Base-by-base conservation (phyloP, 2,329 filamentous ascomycete species). In the Penicillium brevicompactum region DNA sequence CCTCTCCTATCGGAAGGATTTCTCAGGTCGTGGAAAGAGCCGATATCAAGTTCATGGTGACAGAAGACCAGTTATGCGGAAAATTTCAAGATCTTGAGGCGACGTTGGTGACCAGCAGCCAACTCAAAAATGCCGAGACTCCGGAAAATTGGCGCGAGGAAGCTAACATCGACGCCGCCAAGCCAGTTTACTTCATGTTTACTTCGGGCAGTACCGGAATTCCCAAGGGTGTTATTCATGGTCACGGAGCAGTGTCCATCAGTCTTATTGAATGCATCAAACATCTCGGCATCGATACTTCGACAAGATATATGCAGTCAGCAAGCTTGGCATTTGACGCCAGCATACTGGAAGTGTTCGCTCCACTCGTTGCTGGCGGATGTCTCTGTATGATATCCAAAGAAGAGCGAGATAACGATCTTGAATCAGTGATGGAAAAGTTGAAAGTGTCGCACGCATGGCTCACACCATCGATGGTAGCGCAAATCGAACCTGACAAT, bases 301-400 rank as follows among this genome's bases (percentile, higher is more conserved):
- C 34, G 5, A 52, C 49, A 7, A 22, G 32, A 8, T 52, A 40
- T 21, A 41, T 84, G 71, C 78, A 81, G 51, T 73, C 79, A 43
- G 80, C 78, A 0, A 78, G 77, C 5, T 79, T 77, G 63, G 76
- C 76, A 32, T 76, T 79, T 50, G 79, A 83, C 59, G 71, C 78
- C 18, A 73, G 76, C 40, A 67, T 83, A 32, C 65, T 74, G 3
- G 81, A 83, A 61, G 74, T 81, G 1, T 76, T 83, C 53, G 77
- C 75, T 0, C 78, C 82, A 0, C 70, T 84, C 4, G 68, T 77
- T 1, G 66, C 77, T 32, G 83, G 83, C 6, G 82, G 79, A 0
- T 83, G 79, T 34, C 74, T 85, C 8, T 84, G 82, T 48, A 72
- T 84, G 0, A 80, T 82, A 0, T 74, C 76, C 0, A 63, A 74